These are phyloP conservation scores for Termitomyces sp. DNA, from an alignment of 768 basidiomycete genomes.

Conservation along the genomic window DNA sequence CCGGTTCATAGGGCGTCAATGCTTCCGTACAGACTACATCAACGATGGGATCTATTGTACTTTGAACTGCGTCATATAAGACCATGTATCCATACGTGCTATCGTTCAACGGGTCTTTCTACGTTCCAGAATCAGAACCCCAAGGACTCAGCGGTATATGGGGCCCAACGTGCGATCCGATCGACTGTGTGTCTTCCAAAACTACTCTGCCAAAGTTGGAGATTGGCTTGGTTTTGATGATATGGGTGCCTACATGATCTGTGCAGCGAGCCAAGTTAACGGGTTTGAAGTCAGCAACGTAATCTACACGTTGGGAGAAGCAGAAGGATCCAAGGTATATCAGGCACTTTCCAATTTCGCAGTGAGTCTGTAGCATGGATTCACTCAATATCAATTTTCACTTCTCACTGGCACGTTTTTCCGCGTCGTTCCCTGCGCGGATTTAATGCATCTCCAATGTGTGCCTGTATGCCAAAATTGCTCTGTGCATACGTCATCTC, in stretches of 20 bases:
- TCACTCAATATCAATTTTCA: no score
- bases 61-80: constrained; percentile 95
- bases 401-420: no score
- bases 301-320: constrained; percentile 67
- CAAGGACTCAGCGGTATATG: constrained; percentile 70
- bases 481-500: no score
- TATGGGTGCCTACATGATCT: constrained; percentile 98
- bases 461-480: no score
- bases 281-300: constrained; percentile 81
- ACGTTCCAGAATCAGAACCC: constrained; percentile 37
- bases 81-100: constrained; percentile 76
- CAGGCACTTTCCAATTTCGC: constrained; percentile 45
- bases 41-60: constrained; percentile 98
- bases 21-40: constrained; percentile 74
- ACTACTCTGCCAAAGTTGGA: constrained; percentile 72
- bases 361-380: constrained; percentile 3
- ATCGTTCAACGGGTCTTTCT: constrained; percentile 63
- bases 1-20: neutral
- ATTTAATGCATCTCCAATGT: no score
- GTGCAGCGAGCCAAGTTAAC: constrained; percentile 94
- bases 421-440: no score
- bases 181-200: constrained; percentile 80
- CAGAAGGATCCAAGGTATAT: constrained; percentile 44
- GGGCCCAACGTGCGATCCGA: constrained; percentile 98
- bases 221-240: constrained; percentile 98